Evolutionary conservation across 805 yeast species (phyloP).

Genomic region (Cyberlindnera japonica): DNA sequence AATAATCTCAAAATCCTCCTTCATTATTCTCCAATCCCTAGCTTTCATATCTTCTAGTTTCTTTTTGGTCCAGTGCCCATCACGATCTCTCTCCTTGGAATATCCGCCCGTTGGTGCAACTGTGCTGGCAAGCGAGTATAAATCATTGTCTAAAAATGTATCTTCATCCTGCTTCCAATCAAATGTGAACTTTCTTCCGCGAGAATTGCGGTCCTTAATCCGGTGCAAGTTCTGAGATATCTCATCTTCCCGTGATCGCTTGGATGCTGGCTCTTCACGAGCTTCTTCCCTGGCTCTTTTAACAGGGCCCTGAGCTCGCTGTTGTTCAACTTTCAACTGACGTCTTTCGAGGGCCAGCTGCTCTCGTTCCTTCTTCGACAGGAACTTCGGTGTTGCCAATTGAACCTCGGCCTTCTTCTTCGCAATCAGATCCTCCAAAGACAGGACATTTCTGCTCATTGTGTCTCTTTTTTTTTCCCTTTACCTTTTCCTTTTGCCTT

Average conservation of each 20-base stretch:
- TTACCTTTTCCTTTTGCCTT: no score
- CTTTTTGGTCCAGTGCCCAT: slow-evolving; percentile 65
- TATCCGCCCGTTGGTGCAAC: no score
- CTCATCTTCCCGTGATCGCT: slow-evolving; percentile 3
- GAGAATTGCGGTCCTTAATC: slow-evolving; percentile 1
- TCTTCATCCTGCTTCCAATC: slow-evolving; percentile 72
- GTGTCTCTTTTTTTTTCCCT: no score
- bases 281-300: no score
- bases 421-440: slow-evolving; percentile 35
- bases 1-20: slow-evolving; percentile 69
- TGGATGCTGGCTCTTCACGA: background rate
- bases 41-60: slow-evolving; percentile 58
- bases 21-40: slow-evolving; percentile 87
- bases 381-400: slow-evolving; percentile 36
- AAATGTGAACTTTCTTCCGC: slow-evolving; percentile 49
- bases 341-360: slow-evolving; percentile 29
- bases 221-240: slow-evolving; percentile 1
- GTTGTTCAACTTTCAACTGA: slow-evolving; percentile 10
- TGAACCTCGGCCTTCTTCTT: slow-evolving; percentile 19
- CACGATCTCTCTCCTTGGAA: no score
- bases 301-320: background rate
- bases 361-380: slow-evolving; percentile 44
- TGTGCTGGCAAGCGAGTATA: slow-evolving; percentile 12
- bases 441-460: slow-evolving; percentile 29
- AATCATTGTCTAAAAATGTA: slow-evolving; percentile 45